A percentile compares a stretch with the other conserved stretches of the same genome.
These are phyloP conservation scores for Podaxis sp. DNA, from an alignment of 768 basidiomycete species.

Conservation along the genomic window DNA sequence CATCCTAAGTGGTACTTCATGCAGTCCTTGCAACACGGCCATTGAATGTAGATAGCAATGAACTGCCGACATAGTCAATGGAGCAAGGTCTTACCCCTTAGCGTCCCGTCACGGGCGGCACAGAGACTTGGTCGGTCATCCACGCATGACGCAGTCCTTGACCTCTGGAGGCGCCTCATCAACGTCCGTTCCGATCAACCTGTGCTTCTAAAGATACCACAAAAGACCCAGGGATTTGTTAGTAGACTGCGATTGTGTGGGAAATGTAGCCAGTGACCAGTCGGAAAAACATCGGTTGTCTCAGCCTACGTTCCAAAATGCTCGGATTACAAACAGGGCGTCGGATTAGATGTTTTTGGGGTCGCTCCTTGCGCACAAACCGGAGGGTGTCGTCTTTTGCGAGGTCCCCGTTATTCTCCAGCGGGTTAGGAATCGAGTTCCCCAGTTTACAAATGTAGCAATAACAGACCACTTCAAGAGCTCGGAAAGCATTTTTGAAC, in stretches of 20 bases:
- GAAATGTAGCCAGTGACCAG: not conserved
- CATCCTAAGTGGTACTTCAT: not conserved
- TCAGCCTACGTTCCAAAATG: not conserved
- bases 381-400: not conserved
- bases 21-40: not conserved
- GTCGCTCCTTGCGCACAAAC: not conserved
- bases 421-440: not conserved
- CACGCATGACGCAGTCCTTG: not conserved
- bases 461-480: not conserved
- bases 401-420: not conserved
- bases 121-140: not conserved
- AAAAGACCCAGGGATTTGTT: not conserved
- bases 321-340: not conserved
- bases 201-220: not conserved
- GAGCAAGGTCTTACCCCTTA: not conserved
- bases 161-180: not conserved
- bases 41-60: not conserved
- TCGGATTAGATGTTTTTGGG: not conserved
- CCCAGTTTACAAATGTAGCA: not conserved
- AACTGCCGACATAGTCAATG: not conserved
- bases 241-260: not conserved
- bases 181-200: not conserved
- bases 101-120: not conserved
- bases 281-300: conserved; percentile 2
- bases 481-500: too few relatives aligned